Evolutionary conservation across 805 yeast genomes (phyloP).

Genomic region (Saturnispora saitoi): DNA sequence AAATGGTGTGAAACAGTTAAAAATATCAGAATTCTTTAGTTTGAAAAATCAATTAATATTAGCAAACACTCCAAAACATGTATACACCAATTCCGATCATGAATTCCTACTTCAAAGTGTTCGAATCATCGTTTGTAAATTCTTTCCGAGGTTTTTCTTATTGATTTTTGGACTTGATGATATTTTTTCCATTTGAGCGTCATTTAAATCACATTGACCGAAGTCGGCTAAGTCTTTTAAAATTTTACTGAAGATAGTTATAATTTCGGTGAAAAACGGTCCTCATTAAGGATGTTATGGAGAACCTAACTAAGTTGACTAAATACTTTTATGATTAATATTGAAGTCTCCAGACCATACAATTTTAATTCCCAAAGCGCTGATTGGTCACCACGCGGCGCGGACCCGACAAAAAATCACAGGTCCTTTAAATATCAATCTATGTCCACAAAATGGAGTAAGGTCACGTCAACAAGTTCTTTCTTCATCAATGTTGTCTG

Average conservation of each 20-base stretch:
- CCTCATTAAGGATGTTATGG: background rate
- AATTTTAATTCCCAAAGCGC: background rate
- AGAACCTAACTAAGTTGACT: background rate
- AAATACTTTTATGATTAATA: background rate
- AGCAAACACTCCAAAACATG: background rate
- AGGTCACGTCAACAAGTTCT: background rate
- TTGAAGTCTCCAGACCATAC: background rate
- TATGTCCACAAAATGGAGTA: background rate
- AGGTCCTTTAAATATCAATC: background rate
- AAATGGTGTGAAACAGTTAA: background rate
- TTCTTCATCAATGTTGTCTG: slow-evolving; percentile 22
- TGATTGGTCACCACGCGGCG: background rate
- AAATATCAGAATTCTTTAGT: background rate
- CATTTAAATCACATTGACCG: background rate
- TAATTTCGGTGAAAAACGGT: background rate
- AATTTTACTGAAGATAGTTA: background rate
- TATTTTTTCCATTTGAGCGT: background rate
- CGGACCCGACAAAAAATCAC: slow-evolving; percentile 2
- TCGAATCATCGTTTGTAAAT: background rate
- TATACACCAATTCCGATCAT: background rate
- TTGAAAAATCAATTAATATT: background rate
- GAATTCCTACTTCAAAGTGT: background rate
- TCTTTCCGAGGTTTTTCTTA: background rate
- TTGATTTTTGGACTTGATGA: background rate
- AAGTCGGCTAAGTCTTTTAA: background rate